Evolutionary conservation across 163 green algal species (phyloP).

Genomic region (Chlorella variabilis): DNA sequence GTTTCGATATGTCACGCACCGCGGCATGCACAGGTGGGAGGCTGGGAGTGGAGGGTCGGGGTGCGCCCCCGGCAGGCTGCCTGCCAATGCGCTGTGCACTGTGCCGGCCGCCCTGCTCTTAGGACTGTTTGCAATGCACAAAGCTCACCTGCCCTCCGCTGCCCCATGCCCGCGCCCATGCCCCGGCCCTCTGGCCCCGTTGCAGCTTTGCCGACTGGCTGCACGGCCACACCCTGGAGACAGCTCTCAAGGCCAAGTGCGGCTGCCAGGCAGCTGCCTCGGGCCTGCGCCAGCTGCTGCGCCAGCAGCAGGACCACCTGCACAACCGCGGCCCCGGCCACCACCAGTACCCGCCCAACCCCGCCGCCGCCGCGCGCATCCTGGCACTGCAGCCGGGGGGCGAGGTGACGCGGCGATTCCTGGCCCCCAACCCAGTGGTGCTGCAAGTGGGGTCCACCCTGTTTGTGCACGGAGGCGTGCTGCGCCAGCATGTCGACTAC

Average conservation of each 20-base stretch:
- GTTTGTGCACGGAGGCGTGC: constrained; percentile 96
- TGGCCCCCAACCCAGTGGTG: constrained; percentile 79
- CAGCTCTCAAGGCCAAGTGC: constrained; percentile 33
- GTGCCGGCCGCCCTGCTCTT: no score
- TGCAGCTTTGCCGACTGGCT: constrained; percentile 28
- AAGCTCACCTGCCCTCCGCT: no score
- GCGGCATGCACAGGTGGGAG: constrained; percentile 25
- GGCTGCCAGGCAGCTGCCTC: background rate
- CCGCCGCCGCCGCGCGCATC: constrained; percentile 26
- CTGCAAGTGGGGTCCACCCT: constrained; percentile 86
- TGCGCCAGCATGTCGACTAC: constrained; percentile 86
- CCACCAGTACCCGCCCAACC: background rate
- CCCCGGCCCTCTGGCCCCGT: no score
- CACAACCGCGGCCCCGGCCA: background rate
- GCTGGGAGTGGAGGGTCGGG: no score
- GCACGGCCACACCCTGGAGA: constrained; percentile 46
- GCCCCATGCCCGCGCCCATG: no score
- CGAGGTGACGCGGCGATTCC: constrained; percentile 77
- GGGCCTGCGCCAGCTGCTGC: background rate
- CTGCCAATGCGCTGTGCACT: no score
- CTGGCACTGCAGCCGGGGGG: constrained; percentile 63
- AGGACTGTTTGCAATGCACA: no score
- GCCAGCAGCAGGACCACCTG: background rate
- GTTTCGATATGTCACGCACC: constrained; percentile 52
- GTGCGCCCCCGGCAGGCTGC: no score